phyloP scores from a whole-genome alignment of 2,329 filamentous ascomycete genomes.

The Aureobasidium sp. region DNA sequence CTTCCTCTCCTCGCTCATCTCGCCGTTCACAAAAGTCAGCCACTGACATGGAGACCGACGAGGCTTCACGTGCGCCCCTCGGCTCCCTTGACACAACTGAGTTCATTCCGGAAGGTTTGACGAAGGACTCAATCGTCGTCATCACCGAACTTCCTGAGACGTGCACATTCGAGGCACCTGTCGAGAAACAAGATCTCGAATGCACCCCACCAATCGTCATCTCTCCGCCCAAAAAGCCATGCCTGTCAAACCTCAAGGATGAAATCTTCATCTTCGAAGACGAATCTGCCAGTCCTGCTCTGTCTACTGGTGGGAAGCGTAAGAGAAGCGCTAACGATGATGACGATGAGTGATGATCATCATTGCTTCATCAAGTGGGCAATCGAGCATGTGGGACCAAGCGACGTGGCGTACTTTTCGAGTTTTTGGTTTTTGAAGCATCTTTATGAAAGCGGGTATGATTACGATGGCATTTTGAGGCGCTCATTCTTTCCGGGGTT shows the following conservation, averaged over 20 bases:
- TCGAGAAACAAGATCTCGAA: neutral
- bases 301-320: neutral
- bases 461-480: constrained; percentile 2
- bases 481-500: neutral
- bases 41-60: constrained; percentile 27
- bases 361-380: no score
- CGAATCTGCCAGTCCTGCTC: constrained; percentile 3
- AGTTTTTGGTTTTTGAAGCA: neutral
- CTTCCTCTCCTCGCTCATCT: neutral
- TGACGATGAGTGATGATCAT: neutral
- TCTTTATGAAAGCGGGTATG: constrained; percentile 1
- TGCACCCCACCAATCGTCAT: neutral
- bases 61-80: constrained; percentile 21
- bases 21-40: neutral
- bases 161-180: neutral
- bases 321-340: neutral
- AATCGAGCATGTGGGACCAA: neutral
- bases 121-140: constrained; percentile 23
- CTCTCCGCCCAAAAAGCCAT: neutral
- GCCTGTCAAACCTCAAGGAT: neutral
- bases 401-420: neutral
- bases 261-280: constrained; percentile 8
- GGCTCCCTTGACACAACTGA: constrained; percentile 27
- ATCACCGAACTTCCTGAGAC: constrained; percentile 17
- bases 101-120: constrained; percentile 27